Percentiles rank a stretch among this genome's conserved stretches.
Evolutionary conservation across 768 basidiomycete genomes (phyloP).

Genomic region (Kwoniella bestiolae): DNA sequence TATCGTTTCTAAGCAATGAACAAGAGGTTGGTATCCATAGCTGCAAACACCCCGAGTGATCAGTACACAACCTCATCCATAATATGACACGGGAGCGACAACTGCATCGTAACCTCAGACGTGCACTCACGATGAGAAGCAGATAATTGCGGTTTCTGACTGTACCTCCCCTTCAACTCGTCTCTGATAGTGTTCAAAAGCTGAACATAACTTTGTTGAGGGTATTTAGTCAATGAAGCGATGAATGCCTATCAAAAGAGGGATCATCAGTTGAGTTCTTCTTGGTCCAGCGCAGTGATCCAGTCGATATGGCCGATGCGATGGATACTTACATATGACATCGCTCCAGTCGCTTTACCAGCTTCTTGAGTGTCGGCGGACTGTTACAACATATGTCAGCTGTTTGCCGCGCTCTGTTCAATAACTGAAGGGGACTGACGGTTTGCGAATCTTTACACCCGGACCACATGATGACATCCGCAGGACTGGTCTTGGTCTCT

Average conservation of each 20-base stretch:
- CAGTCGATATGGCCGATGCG: neutral
- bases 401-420: neutral
- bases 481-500: constrained; percentile 71
- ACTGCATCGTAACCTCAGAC: too few species aligned
- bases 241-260: constrained; percentile 55
- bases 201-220: constrained; percentile 57
- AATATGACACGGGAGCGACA: too few species aligned
- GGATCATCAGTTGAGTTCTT: neutral
- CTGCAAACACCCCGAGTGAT: constrained; percentile 20
- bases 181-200: constrained; percentile 59
- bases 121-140: constrained; percentile 53
- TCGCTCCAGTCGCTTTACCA: constrained; percentile 62
- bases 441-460: constrained; percentile 61
- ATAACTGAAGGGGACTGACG: constrained; percentile 25
- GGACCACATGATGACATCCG: constrained; percentile 69
- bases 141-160: constrained; percentile 60
- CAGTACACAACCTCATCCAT: neutral
- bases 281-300: neutral
- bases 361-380: constrained; percentile 61
- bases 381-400: constrained; percentile 12
- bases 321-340: constrained; percentile 57
- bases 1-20: constrained; percentile 43
- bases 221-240: constrained; percentile 57
- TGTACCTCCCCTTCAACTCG: constrained; percentile 57
- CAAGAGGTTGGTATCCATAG: constrained; percentile 56